Evolutionary conservation across 495 filamentous ascomycete genomes (phyloP), one percentile per base, ranked within the genome.

Genomic region (Antarctomyces pellizariae): DNA sequence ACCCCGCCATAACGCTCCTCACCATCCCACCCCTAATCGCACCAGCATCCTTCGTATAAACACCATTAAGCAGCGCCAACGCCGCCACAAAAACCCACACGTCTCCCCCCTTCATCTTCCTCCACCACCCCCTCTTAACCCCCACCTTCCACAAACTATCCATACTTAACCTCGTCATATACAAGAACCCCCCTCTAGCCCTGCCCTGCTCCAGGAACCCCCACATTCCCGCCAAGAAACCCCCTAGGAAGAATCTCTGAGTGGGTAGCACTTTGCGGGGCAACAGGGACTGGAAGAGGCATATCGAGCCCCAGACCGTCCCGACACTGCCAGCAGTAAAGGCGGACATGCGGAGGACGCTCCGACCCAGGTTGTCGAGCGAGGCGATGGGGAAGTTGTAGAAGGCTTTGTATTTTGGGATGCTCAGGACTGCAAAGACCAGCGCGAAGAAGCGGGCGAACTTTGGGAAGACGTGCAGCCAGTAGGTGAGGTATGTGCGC

Each of bases 91-190:
- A 75, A 2, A 97, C 45, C 56, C 68, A 59, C 13, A 93, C 62
- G 47, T 93, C 84, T 3, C 82, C 82, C 16, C 72, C 68, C 31
- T 58, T 68, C 42, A 84, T 54, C 4, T 76, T 75, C 29, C 57
- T 65, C 75, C 84, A 89, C 56, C 71, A 70, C 3, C 75, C 62
- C 18, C 68, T 56, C 63, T 95, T 95, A 25, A 69, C 64, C 7
- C 82, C 76, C 0, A 90, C 74, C 55, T 91, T 91, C 79, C 79
- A 95, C 22, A 76, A 43, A 18, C 63, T 72, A 39, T 91, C 75
- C 16, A 91, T 50, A 20, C 72, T 76, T 5, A 68, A 43, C 12
- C 82, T 59, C 31, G 71, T 67, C 22, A 64, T 64, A 36, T 80
- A 78, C 35, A 90, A 34, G 45, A 75, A 76, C 29, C 67, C 63